A percentile compares a stretch with the other conserved stretches of the same genome.
These are phyloP conservation scores for Malus hybrid DNA, from an alignment of 331 rosid species.

Conservation along the genomic window DNA sequence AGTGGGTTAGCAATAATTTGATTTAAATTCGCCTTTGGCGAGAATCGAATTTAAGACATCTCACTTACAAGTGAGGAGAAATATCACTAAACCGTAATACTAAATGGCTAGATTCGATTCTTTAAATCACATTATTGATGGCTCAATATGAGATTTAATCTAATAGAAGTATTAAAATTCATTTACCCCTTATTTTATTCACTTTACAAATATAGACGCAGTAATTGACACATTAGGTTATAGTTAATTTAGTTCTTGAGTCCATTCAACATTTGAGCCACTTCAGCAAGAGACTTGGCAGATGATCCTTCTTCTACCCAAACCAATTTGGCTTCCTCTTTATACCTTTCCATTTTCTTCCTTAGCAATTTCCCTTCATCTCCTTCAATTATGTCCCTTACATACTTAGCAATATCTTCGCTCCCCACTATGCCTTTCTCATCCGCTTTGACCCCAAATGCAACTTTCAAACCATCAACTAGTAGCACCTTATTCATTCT, in stretches of 20 bases:
- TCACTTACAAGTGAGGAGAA: too few species aligned
- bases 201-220: too few species aligned
- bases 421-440: slow-evolving; percentile 6
- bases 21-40: too few species aligned
- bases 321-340: slow-evolving; percentile 11
- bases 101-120: too few species aligned
- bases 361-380: slow-evolving; percentile 19
- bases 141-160: too few species aligned
- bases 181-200: too few species aligned
- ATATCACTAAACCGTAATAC: too few species aligned
- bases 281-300: slow-evolving; percentile 6
- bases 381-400: slow-evolving; percentile 10
- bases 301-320: slow-evolving; percentile 18
- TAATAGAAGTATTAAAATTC: too few species aligned
- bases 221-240: not conserved
- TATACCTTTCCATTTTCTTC: slow-evolving; percentile 1
- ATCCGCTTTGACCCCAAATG: not conserved
- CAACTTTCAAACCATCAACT: slow-evolving; percentile 5
- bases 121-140: too few species aligned
- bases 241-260: not conserved
- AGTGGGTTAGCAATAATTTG: too few species aligned
- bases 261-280: slow-evolving; percentile 16
- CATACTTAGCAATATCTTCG: slow-evolving; percentile 6
- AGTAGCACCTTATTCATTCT: slow-evolving; percentile 10
- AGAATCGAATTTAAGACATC: too few species aligned